phyloP scores from a whole-genome alignment of 164 flowering plant genomes.

The Paratinospora sagittata region DNA sequence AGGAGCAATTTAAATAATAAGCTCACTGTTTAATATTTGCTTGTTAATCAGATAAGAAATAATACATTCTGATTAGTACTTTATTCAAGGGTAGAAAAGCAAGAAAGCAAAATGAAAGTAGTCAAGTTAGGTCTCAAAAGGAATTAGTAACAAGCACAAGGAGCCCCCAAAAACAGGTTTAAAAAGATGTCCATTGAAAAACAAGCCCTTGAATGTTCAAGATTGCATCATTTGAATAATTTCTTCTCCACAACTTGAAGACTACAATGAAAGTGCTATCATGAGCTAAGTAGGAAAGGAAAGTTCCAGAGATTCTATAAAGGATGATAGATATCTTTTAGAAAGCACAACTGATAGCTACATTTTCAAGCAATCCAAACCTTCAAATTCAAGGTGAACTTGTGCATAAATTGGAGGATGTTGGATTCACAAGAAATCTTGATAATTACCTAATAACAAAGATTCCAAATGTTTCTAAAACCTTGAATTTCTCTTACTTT shows the following conservation, averaged over 20 bases:
- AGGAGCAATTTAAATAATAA: slow-evolving; percentile 1
- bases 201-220: not conserved
- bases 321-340: too few relatives aligned
- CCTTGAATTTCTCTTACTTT: too few relatives aligned
- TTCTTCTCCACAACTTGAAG: not conserved
- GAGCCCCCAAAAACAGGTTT: not conserved
- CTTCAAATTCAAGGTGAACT: too few relatives aligned
- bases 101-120: not conserved
- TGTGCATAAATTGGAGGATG: too few relatives aligned
- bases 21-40: not conserved
- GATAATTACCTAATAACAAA: too few relatives aligned
- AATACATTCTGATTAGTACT: not conserved
- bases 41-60: not conserved
- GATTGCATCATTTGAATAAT: not conserved
- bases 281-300: too few relatives aligned
- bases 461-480: too few relatives aligned
- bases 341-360: too few relatives aligned
- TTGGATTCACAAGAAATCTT: too few relatives aligned
- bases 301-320: too few relatives aligned
- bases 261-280: not conserved
- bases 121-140: not conserved
- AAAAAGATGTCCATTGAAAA: too few relatives aligned
- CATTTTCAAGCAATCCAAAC: too few relatives aligned
- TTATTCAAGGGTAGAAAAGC: not conserved
- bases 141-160: not conserved